Evolutionary conservation across 306 rosid genomes (phyloP).

Genomic region (Echinosophora koreensis): DNA sequence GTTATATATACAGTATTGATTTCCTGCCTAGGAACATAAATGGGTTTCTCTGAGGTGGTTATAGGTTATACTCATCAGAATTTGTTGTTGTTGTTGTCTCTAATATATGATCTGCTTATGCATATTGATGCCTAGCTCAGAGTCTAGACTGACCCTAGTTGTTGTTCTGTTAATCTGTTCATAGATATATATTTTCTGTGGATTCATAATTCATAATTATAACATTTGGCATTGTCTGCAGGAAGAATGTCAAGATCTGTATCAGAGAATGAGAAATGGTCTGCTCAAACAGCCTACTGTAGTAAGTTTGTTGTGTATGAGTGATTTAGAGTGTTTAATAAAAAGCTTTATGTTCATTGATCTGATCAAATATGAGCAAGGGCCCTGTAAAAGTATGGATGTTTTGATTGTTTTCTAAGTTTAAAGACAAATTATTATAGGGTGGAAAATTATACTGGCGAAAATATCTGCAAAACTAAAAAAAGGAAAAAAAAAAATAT

Average conservation of each 20-base stretch:
- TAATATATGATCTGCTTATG: conserved; percentile 29
- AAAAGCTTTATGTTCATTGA: conserved; percentile 4
- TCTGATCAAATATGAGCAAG: conserved; percentile 18
- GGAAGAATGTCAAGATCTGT: conserved; percentile 86
- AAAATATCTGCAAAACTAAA: neutral
- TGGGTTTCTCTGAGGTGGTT: conserved; percentile 35
- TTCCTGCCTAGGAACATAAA: conserved; percentile 13
- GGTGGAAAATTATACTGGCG: conserved; percentile 7
- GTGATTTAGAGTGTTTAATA: conserved; percentile 27
- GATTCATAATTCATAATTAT: neutral
- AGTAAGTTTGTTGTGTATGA: conserved; percentile 60
- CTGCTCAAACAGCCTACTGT: conserved; percentile 69
- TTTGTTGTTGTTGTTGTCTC: conserved; percentile 18
- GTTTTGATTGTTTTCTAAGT: neutral
- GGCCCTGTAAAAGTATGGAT: neutral
- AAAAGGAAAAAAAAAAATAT: neutral
- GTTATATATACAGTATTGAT: conserved; percentile 24
- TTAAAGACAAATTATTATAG: neutral
- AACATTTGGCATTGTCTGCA: conserved; percentile 51
- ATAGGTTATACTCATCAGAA: neutral
- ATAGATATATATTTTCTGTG: conserved; percentile 16
- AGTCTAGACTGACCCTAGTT: conserved; percentile 22
- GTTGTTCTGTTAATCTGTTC: neutral
- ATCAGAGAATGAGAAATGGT: conserved; percentile 63
- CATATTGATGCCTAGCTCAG: conserved; percentile 33